phyloP scores from a whole-genome alignment of 2,329 filamentous ascomycete species.

The Sclerotiophoma versabilis region DNA sequence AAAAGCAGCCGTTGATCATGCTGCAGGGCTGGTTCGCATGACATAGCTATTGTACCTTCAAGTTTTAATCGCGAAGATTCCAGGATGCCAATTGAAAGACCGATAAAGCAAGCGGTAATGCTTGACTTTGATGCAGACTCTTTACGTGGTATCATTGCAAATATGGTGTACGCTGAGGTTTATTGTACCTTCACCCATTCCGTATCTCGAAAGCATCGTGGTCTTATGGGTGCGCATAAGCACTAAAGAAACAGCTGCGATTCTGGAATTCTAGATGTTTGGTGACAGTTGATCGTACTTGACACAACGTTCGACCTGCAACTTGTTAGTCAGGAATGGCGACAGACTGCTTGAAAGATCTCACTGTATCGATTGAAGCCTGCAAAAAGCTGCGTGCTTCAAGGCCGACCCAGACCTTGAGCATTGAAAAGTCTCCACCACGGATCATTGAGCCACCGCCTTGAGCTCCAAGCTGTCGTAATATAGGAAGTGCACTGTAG shows the following conservation, averaged over 20 bases:
- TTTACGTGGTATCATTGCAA: slow-evolving; percentile 2
- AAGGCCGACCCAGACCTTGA: slow-evolving; percentile 89
- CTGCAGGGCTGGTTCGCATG: no score
- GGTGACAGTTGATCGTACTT: slow-evolving; percentile 89
- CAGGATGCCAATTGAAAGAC: no score
- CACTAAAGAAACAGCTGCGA: not conserved
- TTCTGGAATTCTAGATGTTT: slow-evolving; percentile 67
- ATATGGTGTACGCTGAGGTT: not conserved
- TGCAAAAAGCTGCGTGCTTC: slow-evolving; percentile 90
- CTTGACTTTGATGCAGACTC: not conserved
- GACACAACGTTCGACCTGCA: slow-evolving; percentile 82
- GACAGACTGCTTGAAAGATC: slow-evolving; percentile 39
- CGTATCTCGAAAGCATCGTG: not conserved
- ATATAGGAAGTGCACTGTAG: slow-evolving; percentile 81
- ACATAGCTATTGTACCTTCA: no score
- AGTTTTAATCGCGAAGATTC: no score
- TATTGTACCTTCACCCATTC: not conserved
- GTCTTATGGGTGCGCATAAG: not conserved
- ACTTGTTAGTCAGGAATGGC: slow-evolving; percentile 1
- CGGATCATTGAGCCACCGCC: slow-evolving; percentile 65
- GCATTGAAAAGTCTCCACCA: slow-evolving; percentile 67
- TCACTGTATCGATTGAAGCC: slow-evolving; percentile 85
- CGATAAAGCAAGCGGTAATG: no score
- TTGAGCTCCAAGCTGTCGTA: slow-evolving; percentile 84
- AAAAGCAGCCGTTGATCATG: no score